Conservation (phyloP, 179 eudicot genomes). For the Spinacia oleracea region DNA sequence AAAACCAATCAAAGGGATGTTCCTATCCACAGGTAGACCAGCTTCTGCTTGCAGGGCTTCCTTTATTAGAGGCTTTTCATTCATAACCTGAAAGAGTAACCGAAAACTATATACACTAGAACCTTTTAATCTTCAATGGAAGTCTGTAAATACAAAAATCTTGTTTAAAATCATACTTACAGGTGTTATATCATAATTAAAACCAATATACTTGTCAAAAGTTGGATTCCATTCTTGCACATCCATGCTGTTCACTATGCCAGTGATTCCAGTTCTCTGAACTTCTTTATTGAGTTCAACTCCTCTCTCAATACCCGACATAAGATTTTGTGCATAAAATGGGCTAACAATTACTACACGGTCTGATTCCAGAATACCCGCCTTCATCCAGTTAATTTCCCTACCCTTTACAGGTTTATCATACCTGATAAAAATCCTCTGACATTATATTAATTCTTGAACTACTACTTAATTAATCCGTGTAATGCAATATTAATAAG, state of each 20-base stretch:
- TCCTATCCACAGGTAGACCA: slow-evolving; percentile 65
- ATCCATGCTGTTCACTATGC: slow-evolving; percentile 91
- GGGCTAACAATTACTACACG: slow-evolving; percentile 80
- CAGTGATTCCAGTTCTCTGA: too few relatives aligned
- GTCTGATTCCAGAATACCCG: slow-evolving; percentile 67
- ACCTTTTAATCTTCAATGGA: background rate
- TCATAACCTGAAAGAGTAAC: slow-evolving; percentile 44
- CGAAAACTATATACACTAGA: background rate
- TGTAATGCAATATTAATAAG: too few relatives aligned
- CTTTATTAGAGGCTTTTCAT: slow-evolving; percentile 65
- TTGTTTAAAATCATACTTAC: slow-evolving; percentile 38
- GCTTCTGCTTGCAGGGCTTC: slow-evolving; percentile 82
- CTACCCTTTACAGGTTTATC: too few relatives aligned
- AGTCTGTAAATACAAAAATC: background rate
- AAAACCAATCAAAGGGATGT: slow-evolving; percentile 80
- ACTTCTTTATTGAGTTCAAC: too few relatives aligned
- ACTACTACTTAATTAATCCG: too few relatives aligned
- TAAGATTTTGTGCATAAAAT: slow-evolving; percentile 68
- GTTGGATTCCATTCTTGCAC: slow-evolving; percentile 86
- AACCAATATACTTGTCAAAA: slow-evolving; percentile 56
- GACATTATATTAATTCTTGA: too few relatives aligned
- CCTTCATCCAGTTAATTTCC: slow-evolving; percentile 97
- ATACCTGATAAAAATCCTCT: too few relatives aligned
- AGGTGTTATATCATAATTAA: slow-evolving; percentile 60
- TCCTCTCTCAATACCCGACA: too few relatives aligned